Percentiles rank a stretch among this genome's conserved stretches.
These are phyloP conservation scores for Venturia carpophila DNA, from an alignment of 2,329 filamentous ascomycete genomes.

Conservation along the genomic window DNA sequence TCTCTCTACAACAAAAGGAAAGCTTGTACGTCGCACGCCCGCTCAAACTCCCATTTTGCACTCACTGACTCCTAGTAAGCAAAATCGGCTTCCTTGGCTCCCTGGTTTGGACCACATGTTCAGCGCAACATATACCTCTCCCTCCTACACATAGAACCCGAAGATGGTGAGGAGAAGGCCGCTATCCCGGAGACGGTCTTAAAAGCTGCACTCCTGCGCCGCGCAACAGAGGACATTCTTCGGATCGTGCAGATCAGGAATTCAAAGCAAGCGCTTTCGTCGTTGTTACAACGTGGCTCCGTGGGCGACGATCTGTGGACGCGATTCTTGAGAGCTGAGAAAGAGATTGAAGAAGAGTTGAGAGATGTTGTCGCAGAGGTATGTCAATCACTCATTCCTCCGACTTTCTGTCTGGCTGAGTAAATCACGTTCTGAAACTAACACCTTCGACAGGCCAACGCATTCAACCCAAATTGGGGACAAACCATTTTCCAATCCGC, in stretches of 20 bases:
- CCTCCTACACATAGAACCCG: constrained; percentile 69
- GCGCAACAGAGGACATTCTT: constrained; percentile 87
- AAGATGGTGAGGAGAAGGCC: constrained; percentile 58
- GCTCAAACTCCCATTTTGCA: constrained; percentile 22
- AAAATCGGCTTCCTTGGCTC: constrained; percentile 75
- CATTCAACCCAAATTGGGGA: constrained; percentile 81
- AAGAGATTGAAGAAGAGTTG: constrained; percentile 95
- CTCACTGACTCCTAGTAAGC: constrained; percentile 22
- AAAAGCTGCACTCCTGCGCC: constrained; percentile 77
- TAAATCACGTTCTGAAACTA: neutral
- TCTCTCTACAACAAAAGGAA: constrained; percentile 89
- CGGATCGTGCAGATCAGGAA: constrained; percentile 82
- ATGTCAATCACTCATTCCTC: constrained; percentile 18
- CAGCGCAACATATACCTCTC: constrained; percentile 93
- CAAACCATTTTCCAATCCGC: constrained; percentile 94
- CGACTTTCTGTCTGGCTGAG: no score
- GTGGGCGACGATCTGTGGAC: constrained; percentile 96
- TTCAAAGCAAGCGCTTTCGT: constrained; percentile 79
- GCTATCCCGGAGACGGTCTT: constrained; percentile 75
- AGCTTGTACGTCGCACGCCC: constrained; percentile 36
- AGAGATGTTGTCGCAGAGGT: constrained; percentile 92
- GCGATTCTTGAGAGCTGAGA: constrained; percentile 82
- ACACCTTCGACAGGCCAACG: constrained; percentile 64
- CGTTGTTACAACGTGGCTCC: constrained; percentile 78
- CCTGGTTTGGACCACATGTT: constrained; percentile 88